Evolutionary conservation across 208 protist genomes (phyloP).

Genomic region (Porcisia deanei): DNA sequence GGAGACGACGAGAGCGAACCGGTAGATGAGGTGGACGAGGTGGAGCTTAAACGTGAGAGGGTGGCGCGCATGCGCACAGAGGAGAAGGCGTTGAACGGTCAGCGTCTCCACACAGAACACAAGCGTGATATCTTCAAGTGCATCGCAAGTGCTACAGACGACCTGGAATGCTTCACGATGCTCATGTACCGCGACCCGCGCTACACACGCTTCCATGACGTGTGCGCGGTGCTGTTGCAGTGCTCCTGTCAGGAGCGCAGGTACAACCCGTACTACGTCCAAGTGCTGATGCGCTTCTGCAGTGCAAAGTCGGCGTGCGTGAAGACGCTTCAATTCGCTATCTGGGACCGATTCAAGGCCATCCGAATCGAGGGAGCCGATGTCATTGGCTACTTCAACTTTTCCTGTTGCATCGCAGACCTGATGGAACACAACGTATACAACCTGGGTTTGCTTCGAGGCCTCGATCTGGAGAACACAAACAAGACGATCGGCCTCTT

Average conservation of each 20-base stretch:
- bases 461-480: conserved; percentile 77
- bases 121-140: conserved; percentile 76
- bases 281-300: conserved; percentile 77
- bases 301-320: conserved; percentile 52
- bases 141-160: conserved; percentile 59
- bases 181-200: conserved; percentile 78
- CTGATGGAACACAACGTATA: conserved; percentile 61
- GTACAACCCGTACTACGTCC: conserved; percentile 77
- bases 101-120: conserved; percentile 77
- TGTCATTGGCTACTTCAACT: conserved; percentile 72
- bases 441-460: conserved; percentile 73
- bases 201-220: conserved; percentile 70
- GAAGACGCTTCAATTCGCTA: conserved; percentile 78
- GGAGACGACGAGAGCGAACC: conserved; percentile 8
- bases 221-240: conserved; percentile 67
- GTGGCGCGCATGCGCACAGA: conserved; percentile 58
- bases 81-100: conserved; percentile 68
- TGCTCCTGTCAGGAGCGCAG: conserved; percentile 63
- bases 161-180: conserved; percentile 78
- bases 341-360: conserved; percentile 85
- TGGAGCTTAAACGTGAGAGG: conserved; percentile 30
- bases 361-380: conserved; percentile 67
- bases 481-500: conserved; percentile 83
- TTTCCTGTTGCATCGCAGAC: conserved; percentile 54
- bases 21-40: conserved; percentile 29